phyloP scores from a whole-genome alignment of 768 basidiomycete genomes.

The Exidia glandulosa region DNA sequence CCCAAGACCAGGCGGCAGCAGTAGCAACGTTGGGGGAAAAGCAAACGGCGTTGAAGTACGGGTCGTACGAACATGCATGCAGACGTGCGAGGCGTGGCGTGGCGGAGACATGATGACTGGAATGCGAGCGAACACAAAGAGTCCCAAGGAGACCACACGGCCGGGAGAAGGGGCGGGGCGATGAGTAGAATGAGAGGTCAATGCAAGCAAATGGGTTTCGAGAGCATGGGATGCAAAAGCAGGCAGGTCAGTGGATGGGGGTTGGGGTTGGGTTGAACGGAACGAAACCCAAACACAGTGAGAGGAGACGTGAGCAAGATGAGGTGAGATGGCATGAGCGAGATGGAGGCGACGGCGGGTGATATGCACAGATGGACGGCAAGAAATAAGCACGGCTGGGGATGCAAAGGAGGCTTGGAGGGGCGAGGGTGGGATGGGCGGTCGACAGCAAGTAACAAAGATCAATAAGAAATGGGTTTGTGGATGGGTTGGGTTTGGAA shows the following conservation, averaged over 20 bases:
- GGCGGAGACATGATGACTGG: not conserved
- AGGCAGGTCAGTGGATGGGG: not conserved
- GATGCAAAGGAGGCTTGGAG: not conserved
- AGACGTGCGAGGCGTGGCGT: not conserved
- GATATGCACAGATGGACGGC: too few relatives aligned
- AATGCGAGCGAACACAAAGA: not conserved
- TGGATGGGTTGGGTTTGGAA: too few relatives aligned
- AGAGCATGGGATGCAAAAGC: not conserved
- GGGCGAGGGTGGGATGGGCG: not conserved
- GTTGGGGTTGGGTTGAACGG: not conserved
- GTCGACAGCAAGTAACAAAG: not conserved
- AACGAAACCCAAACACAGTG: not conserved
- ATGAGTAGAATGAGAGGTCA: too few relatives aligned
- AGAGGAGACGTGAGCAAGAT: not conserved
- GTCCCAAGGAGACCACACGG: not conserved
- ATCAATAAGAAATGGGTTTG: not conserved
- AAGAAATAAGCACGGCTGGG: not conserved
- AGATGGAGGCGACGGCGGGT: too few relatives aligned
- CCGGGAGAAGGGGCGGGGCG: too few relatives aligned
- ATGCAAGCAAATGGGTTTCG: too few relatives aligned
- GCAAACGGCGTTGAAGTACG: not conserved
- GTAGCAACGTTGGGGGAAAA: not conserved
- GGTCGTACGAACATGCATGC: not conserved
- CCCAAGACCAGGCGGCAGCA: too few relatives aligned
- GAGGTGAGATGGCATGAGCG: not conserved